Evolutionary conservation across 805 yeast species (phyloP), one percentile per base, ranked within the genome.

Genomic region (Candida lessepsii): DNA sequence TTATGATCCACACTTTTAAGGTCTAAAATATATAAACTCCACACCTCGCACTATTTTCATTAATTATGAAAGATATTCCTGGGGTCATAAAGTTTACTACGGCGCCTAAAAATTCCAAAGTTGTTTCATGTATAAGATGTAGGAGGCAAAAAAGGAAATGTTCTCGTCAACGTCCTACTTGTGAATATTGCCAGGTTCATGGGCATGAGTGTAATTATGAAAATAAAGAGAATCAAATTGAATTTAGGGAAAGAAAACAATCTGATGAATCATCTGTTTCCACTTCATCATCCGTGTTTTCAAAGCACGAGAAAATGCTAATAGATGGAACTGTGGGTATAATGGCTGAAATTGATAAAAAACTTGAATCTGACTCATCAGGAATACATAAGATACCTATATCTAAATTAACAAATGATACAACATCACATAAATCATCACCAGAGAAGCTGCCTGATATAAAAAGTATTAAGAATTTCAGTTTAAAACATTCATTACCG

Each of bases 141-240:
- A 35, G 48, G 20, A 36, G 26, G 23, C 39, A 33, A 18, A 44
- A 44, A 24, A 33, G 48, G 5, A 41, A 37, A 30, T 46, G 50
- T 21, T 36, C 40, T 11, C 24, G 43, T 18, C 39, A 35, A 21
- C 28, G 27, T 8, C 43, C 49, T 8, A 14, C 31, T 14, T 46
- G 49, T 28, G 27, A 19, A 15, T 35, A 35, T 25, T 25, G 32
- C 15, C 6, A 27, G 15, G 17, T 5, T 9, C 31, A 35, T 35
- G 26, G 30, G 9, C n/a, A 21, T 19, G 25, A 14, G 11, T 27
- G 32, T 14, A 17, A 8, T 14, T 27, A 25, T 27, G 26, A 19
- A 8, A 6, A 7, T 3, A n/a, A 18, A 6, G 15, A 13, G 3
- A 5, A 15, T 28, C 23, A 20, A 20, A 20, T 20, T 9, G 23